Evolutionary conservation across 2,329 filamentous ascomycete genomes (phyloP).

Genomic region (Aspergillus fumigatiaffinis): DNA sequence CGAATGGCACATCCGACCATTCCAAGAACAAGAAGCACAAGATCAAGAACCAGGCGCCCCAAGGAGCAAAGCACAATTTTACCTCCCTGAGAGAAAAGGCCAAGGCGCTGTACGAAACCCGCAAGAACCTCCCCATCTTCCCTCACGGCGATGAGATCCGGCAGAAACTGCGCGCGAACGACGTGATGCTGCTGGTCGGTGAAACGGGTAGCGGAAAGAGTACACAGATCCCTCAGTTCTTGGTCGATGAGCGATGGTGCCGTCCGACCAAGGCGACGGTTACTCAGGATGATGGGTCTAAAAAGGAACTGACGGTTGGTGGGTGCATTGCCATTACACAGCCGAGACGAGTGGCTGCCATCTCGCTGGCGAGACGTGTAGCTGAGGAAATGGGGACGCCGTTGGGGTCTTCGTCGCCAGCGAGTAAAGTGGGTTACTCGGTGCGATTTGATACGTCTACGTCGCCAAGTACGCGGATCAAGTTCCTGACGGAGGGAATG

Average conservation of each 20-base stretch:
- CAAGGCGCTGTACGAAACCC: slow-evolving; percentile 45
- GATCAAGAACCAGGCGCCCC: slow-evolving; percentile 13
- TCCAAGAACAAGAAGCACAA: slow-evolving; percentile 6
- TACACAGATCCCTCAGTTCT: slow-evolving; percentile 91
- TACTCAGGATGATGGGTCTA: slow-evolving; percentile 19
- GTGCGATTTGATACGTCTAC: slow-evolving; percentile 89
- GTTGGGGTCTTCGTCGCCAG: slow-evolving; percentile 55
- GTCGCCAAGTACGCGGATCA: slow-evolving; percentile 78
- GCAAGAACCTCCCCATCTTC: slow-evolving; percentile 78
- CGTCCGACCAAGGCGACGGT: slow-evolving; percentile 54
- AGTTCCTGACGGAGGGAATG: slow-evolving; percentile 96
- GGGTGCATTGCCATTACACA: slow-evolving; percentile 92
- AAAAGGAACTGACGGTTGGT: slow-evolving; percentile 54
- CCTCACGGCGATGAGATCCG: slow-evolving; percentile 67
- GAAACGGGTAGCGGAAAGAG: slow-evolving; percentile 97
- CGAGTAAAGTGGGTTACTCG: slow-evolving; percentile 77
- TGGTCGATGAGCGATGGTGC: slow-evolving; percentile 78
- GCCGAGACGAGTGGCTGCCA: slow-evolving; percentile 88
- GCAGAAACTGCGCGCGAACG: slow-evolving; percentile 56
- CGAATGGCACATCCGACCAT: slow-evolving; percentile 5
- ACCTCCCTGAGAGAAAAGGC: slow-evolving; percentile 42
- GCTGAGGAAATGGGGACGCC: slow-evolving; percentile 73
- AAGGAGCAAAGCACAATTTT: slow-evolving; percentile 23
- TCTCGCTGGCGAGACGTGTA: slow-evolving; percentile 82
- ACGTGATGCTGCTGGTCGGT: slow-evolving; percentile 81